These are phyloP conservation scores for Meyerozyma sp. DNA, from an alignment of 1,139 yeast genomes.

Conservation along the genomic window DNA sequence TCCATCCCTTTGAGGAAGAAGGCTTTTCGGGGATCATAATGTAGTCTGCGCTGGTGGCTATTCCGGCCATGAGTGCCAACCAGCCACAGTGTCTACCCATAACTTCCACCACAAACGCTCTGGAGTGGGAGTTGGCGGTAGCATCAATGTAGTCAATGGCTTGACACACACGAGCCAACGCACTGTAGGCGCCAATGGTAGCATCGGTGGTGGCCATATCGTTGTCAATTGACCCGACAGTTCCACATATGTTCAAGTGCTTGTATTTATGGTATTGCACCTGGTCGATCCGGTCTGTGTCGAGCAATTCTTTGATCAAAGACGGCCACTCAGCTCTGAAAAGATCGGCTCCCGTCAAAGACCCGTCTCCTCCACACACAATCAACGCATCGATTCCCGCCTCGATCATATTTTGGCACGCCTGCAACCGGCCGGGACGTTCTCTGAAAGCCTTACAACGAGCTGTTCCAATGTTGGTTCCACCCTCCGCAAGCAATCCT, in stretches of 20 bases:
- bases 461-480: constrained; percentile 81
- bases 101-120: constrained; percentile 84
- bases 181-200: constrained; percentile 76
- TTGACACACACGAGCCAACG: constrained; percentile 70
- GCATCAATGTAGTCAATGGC: constrained; percentile 81
- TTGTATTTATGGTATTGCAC: constrained; percentile 48
- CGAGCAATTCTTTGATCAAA: constrained; percentile 55
- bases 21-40: constrained; percentile 81
- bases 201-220: constrained; percentile 83
- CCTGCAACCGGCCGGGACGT: constrained; percentile 61
- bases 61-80: constrained; percentile 80
- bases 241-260: constrained; percentile 66
- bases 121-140: constrained; percentile 75
- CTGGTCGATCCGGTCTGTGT: constrained; percentile 42
- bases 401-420: constrained; percentile 61
- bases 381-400: constrained; percentile 76
- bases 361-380: constrained; percentile 86
- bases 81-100: constrained; percentile 92
- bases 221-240: constrained; percentile 79
- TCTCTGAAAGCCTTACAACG: constrained; percentile 65
- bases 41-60: constrained; percentile 77
- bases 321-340: constrained; percentile 80
- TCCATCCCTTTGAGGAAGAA: constrained; percentile 47
- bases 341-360: constrained; percentile 77
- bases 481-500: constrained; percentile 70